These are phyloP conservation scores for Auriculariales sp. DNA, from an alignment of 768 basidiomycete species.

Conservation along the genomic window DNA sequence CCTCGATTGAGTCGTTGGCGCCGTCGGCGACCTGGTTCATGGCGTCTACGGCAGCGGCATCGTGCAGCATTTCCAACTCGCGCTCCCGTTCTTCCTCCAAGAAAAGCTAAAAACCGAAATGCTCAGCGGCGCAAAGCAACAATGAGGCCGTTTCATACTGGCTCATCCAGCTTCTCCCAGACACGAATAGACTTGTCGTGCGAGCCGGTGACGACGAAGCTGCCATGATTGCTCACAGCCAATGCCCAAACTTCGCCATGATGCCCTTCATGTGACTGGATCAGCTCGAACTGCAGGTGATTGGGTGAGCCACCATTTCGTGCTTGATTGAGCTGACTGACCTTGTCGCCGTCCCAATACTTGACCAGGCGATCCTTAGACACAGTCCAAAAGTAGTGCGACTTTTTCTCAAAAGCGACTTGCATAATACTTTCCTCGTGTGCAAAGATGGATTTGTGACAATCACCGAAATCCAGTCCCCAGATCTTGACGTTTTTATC, in stretches of 20 bases:
- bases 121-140: neutral
- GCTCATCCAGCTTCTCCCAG: constrained; percentile 99
- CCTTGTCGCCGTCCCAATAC: constrained; percentile 99
- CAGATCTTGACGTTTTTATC: constrained; percentile 99
- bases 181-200: constrained; percentile 97
- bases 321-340: constrained; percentile 17
- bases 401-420: constrained; percentile 66
- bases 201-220: constrained; percentile 92
- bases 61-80: constrained; percentile 81
- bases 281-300: constrained; percentile 70
- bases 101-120: constrained; percentile 47
- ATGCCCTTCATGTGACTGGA: constrained; percentile 92
- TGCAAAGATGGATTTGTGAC: constrained; percentile 94
- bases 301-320: neutral
- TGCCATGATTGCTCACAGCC: constrained; percentile 70
- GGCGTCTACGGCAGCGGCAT: constrained; percentile 56
- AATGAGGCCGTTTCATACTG: constrained; percentile 31
- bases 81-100: constrained; percentile 96
- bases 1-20: constrained; percentile 38
- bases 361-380: constrained; percentile 89
- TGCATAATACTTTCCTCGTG: constrained; percentile 98
- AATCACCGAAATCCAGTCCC: constrained; percentile 98
- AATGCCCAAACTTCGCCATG: constrained; percentile 95
- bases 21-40: constrained; percentile 54
- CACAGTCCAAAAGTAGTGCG: constrained; percentile 95